A percentile compares a stretch with the other conserved stretches of the same genome.
Conservation (phyloP, 192 early-diverging fungal genomes). For the Glomus cerebriforme region DNA sequence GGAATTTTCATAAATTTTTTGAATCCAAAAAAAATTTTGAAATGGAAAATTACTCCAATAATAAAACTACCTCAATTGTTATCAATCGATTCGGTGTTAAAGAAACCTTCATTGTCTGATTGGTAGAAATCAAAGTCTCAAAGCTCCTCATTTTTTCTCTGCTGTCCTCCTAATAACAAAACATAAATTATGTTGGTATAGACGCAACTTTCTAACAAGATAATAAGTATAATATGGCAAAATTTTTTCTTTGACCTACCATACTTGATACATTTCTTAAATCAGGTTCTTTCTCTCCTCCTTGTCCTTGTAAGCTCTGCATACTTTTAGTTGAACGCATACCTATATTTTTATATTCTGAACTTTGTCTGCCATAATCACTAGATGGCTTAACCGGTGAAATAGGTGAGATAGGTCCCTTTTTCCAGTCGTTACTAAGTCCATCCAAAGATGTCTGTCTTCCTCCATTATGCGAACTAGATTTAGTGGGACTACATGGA, state of each 20-base stretch:
- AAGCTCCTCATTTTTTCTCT: slow-evolving; percentile 52
- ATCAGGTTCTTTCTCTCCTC: neutral
- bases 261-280: slow-evolving; percentile 1
- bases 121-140: slow-evolving; percentile 53
- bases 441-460: neutral
- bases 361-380: neutral
- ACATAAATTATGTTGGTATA: neutral
- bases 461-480: neutral
- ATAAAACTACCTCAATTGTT: slow-evolving; percentile 55
- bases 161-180: slow-evolving; percentile 39
- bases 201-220: neutral
- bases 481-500: neutral
- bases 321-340: slow-evolving; percentile 19
- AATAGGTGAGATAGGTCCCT: neutral
- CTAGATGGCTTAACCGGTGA: neutral
- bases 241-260: neutral
- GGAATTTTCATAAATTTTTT: neutral
- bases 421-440: neutral
- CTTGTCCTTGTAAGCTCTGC: slow-evolving; percentile 15
- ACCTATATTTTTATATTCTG: slow-evolving; percentile 5
- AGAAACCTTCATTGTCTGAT: slow-evolving; percentile 56
- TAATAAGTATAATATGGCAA: neutral
- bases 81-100: slow-evolving; percentile 58
- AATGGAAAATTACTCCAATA: too few relatives aligned
- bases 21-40: neutral